phyloP scores from a whole-genome alignment of 2,329 filamentous ascomycete species.

The Arthroderma sp. region DNA sequence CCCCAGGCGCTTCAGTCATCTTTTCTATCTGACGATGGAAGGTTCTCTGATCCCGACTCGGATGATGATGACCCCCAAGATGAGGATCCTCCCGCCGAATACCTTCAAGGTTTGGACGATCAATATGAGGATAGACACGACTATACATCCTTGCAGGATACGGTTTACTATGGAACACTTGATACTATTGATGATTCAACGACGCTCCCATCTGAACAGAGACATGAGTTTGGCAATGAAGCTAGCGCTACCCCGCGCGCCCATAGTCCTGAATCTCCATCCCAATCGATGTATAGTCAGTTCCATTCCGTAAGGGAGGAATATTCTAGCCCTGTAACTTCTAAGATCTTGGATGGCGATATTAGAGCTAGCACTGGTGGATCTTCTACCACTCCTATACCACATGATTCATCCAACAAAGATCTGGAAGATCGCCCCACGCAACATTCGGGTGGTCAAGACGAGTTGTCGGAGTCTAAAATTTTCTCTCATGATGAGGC shows the following conservation, averaged over 20 bases:
- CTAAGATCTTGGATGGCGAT: no score
- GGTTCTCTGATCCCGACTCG: conserved; percentile 30
- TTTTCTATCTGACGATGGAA: conserved; percentile 24
- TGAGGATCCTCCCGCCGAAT: neutral
- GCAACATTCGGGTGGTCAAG: conserved; percentile 1
- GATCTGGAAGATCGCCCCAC: no score
- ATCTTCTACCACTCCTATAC: no score
- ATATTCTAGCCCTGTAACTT: no score
- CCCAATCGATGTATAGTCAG: no score
- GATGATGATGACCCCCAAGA: conserved; percentile 20
- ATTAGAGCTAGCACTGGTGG: no score
- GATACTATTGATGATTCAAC: conserved; percentile 19
- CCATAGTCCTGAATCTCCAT: conserved; percentile 8
- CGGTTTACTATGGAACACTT: conserved; percentile 23
- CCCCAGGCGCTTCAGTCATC: conserved; percentile 11
- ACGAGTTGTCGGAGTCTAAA: conserved; percentile 33
- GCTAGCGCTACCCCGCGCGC: conserved; percentile 9
- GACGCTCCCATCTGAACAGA: conserved; percentile 5
- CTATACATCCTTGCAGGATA: conserved; percentile 26
- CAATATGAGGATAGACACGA: conserved; percentile 20
- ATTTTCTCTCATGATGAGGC: conserved; percentile 37
- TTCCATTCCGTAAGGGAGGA: no score
- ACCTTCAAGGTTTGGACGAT: neutral
- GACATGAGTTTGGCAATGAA: neutral
- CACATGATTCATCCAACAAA: no score